These are phyloP conservation scores for Lippia alba DNA, from an alignment of 305 asterid genomes.

Conservation along the genomic window DNA sequence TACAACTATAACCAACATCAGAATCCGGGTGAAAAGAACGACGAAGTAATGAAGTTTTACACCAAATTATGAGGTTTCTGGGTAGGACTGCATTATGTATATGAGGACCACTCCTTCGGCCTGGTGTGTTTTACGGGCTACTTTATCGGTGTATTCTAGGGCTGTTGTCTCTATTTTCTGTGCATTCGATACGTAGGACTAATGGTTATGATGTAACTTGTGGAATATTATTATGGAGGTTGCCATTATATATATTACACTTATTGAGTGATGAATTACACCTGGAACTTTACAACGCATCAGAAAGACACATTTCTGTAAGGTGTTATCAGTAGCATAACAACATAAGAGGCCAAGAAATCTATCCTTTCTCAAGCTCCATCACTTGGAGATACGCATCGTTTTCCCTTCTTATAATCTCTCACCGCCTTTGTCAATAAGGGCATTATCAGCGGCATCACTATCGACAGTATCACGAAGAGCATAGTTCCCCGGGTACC, in stretches of 20 bases:
- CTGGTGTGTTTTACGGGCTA: neutral
- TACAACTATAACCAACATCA: neutral
- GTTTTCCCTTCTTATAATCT: constrained; percentile 23
- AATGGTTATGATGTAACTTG: neutral
- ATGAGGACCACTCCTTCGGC: neutral
- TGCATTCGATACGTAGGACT: neutral
- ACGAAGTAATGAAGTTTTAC: neutral
- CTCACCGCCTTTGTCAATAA: constrained; percentile 22
- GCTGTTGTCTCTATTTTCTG: neutral
- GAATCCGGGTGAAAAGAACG: neutral
- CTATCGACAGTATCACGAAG: constrained; percentile 22
- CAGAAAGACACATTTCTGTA: too few species aligned
- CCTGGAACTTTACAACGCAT: too few species aligned
- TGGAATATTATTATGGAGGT: neutral
- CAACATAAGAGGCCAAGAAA: neutral
- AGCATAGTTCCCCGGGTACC: neutral
- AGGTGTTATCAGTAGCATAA: neutral
- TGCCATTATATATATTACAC: too few species aligned
- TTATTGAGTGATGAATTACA: too few species aligned
- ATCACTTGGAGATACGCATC: neutral
- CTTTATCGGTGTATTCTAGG: neutral
- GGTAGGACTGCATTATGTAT: neutral
- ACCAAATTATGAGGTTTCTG: neutral
- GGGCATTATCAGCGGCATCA: constrained; percentile 30
- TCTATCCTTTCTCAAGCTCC: constrained; percentile 19